These are phyloP conservation scores for Aspergillus phoenicis DNA, from an alignment of 2,329 filamentous ascomycete species.

Conservation along the genomic window DNA sequence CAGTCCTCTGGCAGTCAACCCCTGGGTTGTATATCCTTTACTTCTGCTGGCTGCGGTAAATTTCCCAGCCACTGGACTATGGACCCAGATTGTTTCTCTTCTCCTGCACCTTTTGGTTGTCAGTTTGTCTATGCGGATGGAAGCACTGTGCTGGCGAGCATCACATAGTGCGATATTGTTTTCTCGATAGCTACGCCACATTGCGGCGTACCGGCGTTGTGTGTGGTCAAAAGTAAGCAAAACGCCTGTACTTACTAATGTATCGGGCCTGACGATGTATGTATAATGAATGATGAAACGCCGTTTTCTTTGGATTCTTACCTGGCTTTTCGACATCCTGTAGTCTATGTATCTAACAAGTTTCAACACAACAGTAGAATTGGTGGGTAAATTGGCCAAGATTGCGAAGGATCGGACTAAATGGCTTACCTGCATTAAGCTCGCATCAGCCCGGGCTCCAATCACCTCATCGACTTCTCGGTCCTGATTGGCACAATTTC, in stretches of 20 bases:
- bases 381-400: too few relatives aligned
- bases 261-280: background rate
- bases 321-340: too few relatives aligned
- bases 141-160: constrained; percentile 15
- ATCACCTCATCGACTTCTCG: background rate
- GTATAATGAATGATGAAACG: background rate
- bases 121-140: constrained; percentile 41
- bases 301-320: too few relatives aligned
- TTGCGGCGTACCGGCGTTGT: background rate
- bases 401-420: background rate
- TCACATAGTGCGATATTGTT: background rate
- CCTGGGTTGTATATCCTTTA: constrained; percentile 67
- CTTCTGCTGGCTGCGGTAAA: constrained; percentile 70
- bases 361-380: too few relatives aligned
- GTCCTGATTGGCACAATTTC: background rate
- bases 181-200: background rate
- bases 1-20: constrained; percentile 68
- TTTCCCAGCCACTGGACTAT: constrained; percentile 42
- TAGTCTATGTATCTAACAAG: too few relatives aligned
- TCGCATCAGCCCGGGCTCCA: background rate
- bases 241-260: background rate
- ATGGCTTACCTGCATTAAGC: background rate
- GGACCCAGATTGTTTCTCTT: constrained; percentile 46
- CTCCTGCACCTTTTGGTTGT: constrained; percentile 53
- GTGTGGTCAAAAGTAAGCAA: background rate